Percentiles rank a stretch among this genome's conserved stretches.
Conservation (phyloP, 2,329 filamentous ascomycete species). For the Alternaria sp. region DNA sequence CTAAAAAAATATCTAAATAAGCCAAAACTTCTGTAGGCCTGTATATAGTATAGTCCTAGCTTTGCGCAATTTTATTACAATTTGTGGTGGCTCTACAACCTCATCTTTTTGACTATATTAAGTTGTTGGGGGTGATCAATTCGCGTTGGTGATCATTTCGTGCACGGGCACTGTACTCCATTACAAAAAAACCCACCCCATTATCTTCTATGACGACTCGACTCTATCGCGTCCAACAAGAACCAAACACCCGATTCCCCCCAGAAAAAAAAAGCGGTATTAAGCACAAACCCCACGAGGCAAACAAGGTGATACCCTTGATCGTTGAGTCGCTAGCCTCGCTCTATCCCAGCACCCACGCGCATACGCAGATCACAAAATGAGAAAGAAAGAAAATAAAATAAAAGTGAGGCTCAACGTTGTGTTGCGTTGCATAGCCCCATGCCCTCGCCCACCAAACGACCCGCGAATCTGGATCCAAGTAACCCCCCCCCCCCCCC, state of each 20-base stretch:
- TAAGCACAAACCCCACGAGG: neutral
- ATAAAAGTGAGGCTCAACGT: conserved; percentile 19
- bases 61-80: too few relatives aligned
- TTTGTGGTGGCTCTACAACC: too few relatives aligned
- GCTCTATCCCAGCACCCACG: conserved; percentile 6
- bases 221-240: neutral
- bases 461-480: neutral
- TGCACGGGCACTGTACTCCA: too few relatives aligned
- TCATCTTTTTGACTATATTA: too few relatives aligned
- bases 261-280: neutral
- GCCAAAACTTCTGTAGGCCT: too few relatives aligned
- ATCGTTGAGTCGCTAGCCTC: too few relatives aligned
- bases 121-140: too few relatives aligned
- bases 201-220: conserved; percentile 3
- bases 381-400: too few relatives aligned
- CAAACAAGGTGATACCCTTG: neutral
- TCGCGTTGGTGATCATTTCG: too few relatives aligned
- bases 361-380: conserved; percentile 7
- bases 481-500: neutral
- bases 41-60: too few relatives aligned
- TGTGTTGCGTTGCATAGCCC: neutral
- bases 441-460: neutral
- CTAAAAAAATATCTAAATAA: too few relatives aligned
- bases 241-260: too few relatives aligned
- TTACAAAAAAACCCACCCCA: neutral